phyloP scores from a whole-genome alignment of 106 monocot species.

The Chionographis japonica region DNA sequence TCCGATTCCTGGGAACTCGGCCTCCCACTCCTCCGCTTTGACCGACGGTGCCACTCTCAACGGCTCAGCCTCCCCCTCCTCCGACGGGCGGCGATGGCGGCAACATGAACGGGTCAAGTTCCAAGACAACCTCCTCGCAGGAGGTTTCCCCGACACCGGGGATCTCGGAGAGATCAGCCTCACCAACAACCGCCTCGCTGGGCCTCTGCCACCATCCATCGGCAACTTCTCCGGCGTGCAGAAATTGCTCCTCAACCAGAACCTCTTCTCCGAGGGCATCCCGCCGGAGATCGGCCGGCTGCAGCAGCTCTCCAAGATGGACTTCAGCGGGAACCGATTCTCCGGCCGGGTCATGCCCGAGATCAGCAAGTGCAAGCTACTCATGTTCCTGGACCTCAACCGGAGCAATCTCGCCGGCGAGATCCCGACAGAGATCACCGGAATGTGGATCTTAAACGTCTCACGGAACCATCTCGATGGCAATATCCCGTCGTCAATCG shows the following conservation, averaged over 20 bases:
- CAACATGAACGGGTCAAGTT: conserved; percentile 38
- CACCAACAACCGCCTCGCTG: conserved; percentile 37
- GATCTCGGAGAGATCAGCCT: conserved; percentile 47
- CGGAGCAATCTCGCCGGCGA: conserved; percentile 12
- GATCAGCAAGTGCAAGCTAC: conserved; percentile 29
- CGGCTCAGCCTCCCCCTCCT: conserved; percentile 31
- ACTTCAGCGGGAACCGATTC: conserved; percentile 30
- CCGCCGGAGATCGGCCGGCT: conserved; percentile 34
- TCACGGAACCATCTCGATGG: conserved; percentile 27
- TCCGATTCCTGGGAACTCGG: too few species aligned
- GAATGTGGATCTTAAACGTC: conserved; percentile 13
- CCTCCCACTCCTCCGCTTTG: too few species aligned
- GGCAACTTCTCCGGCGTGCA: conserved; percentile 34
- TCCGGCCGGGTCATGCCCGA: conserved; percentile 19
- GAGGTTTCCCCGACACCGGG: conserved; percentile 27
- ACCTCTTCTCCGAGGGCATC: conserved; percentile 28
- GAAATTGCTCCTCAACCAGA: conserved; percentile 34
- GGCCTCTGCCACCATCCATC: conserved; percentile 28
- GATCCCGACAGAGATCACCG: conserved; percentile 13
- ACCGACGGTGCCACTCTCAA: too few species aligned
- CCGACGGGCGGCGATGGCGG: conserved; percentile 8
- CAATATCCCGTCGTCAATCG: conserved; percentile 26
- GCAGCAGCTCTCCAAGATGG: conserved; percentile 41
- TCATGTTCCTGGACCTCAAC: conserved; percentile 33
- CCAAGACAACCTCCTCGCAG: conserved; percentile 38